These are phyloP conservation scores for Citrus glauca DNA, from an alignment of 345 rosid species.

Conservation along the genomic window DNA sequence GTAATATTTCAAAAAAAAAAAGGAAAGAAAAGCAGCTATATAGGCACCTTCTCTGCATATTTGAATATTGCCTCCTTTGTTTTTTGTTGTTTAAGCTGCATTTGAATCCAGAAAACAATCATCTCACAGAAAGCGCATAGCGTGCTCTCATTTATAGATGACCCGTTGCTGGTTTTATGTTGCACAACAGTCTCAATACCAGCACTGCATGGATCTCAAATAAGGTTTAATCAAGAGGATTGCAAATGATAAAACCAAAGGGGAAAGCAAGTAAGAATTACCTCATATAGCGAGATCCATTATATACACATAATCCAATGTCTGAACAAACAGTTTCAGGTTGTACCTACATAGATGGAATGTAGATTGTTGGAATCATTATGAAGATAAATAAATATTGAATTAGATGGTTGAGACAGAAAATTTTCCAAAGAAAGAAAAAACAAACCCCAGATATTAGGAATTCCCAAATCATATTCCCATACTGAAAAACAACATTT, in stretches of 20 bases:
- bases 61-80: slow-evolving; percentile 39
- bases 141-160: slow-evolving; percentile 16
- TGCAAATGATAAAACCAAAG: not conserved
- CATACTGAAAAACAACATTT: slow-evolving; percentile 33
- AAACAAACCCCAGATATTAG: slow-evolving; percentile 46
- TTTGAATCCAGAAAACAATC: slow-evolving; percentile 48
- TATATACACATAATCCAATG: slow-evolving; percentile 38
- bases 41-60: slow-evolving; percentile 38
- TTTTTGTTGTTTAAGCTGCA: slow-evolving; percentile 43
- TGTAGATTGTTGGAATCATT: not conserved
- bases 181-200: slow-evolving; percentile 27
- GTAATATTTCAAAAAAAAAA: not conserved
- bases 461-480: slow-evolving; percentile 41
- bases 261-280: not conserved
- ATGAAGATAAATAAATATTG: not conserved
- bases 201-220: slow-evolving; percentile 15
- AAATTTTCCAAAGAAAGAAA: not conserved
- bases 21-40: no score
- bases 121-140: slow-evolving; percentile 50
- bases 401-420: not conserved
- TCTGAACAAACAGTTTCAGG: slow-evolving; percentile 53
- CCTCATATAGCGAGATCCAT: slow-evolving; percentile 22
- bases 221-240: not conserved
- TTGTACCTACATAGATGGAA: slow-evolving; percentile 28
- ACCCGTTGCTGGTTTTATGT: slow-evolving; percentile 5